These are phyloP conservation scores for Vigna unguiculata DNA, from an alignment of 306 rosid species.

Conservation along the genomic window DNA sequence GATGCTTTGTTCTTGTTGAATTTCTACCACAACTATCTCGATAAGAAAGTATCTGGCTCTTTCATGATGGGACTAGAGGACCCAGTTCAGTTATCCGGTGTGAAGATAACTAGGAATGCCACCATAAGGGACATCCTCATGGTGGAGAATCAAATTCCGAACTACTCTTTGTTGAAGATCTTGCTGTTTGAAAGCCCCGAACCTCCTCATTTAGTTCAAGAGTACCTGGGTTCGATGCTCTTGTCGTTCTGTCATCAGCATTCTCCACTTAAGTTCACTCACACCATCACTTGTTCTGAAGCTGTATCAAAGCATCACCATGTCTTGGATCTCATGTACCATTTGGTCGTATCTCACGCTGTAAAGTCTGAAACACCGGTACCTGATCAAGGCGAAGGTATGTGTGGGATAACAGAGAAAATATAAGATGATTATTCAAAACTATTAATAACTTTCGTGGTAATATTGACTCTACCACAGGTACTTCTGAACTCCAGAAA, in stretches of 20 bases:
- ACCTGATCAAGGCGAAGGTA: not conserved
- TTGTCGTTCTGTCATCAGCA: slow-evolving; percentile 31
- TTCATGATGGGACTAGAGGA: slow-evolving; percentile 14
- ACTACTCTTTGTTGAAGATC: slow-evolving; percentile 11
- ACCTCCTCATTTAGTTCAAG: not conserved
- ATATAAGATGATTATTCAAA: not conserved
- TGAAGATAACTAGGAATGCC: slow-evolving; percentile 33
- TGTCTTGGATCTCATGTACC: slow-evolving; percentile 48
- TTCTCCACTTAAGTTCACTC: slow-evolving; percentile 1
- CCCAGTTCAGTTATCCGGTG: not conserved
- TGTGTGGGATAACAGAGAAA: too few species aligned
- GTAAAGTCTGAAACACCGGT: not conserved
- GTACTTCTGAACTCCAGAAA: too few species aligned
- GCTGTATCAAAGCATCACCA: slow-evolving; percentile 35
- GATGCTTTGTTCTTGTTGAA: slow-evolving; percentile 38
- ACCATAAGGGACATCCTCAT: slow-evolving; percentile 39
- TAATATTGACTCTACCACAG: not conserved
- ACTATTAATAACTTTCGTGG: not conserved
- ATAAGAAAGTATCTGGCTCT: not conserved
- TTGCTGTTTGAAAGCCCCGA: not conserved
- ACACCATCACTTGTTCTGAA: not conserved
- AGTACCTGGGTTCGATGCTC: slow-evolving; percentile 33
- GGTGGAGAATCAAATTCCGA: slow-evolving; percentile 51
- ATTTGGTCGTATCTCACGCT: slow-evolving; percentile 11
- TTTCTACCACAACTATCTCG: slow-evolving; percentile 30